phyloP scores from a whole-genome alignment of 1,284 basidiomycete species.

The Cutaneotrichosporon dermatis region DNA sequence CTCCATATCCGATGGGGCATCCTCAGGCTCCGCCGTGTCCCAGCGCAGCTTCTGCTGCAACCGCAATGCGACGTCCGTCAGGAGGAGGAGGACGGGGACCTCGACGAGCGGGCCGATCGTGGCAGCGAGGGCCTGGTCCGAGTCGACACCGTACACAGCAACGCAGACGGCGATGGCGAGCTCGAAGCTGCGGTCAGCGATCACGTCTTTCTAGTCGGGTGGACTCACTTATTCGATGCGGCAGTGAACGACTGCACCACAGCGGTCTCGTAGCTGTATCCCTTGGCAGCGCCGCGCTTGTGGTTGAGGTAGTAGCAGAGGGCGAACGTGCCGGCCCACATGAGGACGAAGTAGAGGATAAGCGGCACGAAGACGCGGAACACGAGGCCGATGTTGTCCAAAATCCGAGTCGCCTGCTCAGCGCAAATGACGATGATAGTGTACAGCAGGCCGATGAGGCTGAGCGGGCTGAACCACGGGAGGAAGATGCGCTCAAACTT shows the following conservation, averaged over 20 bases:
- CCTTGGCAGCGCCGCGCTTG: conserved; percentile 4
- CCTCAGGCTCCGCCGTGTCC: neutral
- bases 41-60: neutral
- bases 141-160: conserved; percentile 68
- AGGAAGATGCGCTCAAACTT: conserved; percentile 60
- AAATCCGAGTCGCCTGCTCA: conserved; percentile 61
- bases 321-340: conserved; percentile 66
- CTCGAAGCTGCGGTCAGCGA: conserved; percentile 48
- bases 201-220: no score
- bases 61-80: conserved; percentile 66
- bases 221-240: conserved; percentile 53
- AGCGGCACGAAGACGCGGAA: conserved; percentile 76
- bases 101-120: conserved; percentile 71
- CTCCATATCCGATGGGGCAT: no score
- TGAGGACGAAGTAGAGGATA: conserved; percentile 70
- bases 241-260: conserved; percentile 60
- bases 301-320: conserved; percentile 55
- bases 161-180: conserved; percentile 79
- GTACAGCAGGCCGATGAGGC: conserved; percentile 66
- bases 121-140: conserved; percentile 69
- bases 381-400: conserved; percentile 64
- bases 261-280: conserved; percentile 60
- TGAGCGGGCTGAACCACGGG: conserved; percentile 64
- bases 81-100: conserved; percentile 65
- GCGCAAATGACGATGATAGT: conserved; percentile 65